phyloP scores from a whole-genome alignment of 345 rosid genomes.

The Mallotus nudiflorus region DNA sequence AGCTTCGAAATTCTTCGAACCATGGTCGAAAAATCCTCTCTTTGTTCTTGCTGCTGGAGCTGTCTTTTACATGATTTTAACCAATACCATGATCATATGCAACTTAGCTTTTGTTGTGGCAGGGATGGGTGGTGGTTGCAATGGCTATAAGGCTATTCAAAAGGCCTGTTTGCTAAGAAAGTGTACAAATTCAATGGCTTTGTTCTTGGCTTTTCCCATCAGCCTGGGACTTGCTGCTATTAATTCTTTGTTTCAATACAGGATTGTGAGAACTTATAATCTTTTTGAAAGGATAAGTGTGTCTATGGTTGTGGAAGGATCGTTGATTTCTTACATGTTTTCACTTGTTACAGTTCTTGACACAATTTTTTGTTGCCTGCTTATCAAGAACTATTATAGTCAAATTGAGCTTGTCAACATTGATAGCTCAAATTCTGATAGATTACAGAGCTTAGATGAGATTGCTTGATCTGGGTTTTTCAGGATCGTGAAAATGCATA shows the following conservation, averaged over 20 bases:
- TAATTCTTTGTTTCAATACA: conserved; percentile 34
- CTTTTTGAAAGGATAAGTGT: conserved; percentile 8
- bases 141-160: conserved; percentile 25
- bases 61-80: conserved; percentile 2
- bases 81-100: conserved; percentile 20
- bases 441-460: neutral
- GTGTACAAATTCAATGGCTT: conserved; percentile 18
- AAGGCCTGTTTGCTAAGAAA: conserved; percentile 29
- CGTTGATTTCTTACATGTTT: conserved; percentile 36
- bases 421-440: neutral
- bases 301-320: conserved; percentile 29
- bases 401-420: no score
- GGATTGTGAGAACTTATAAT: conserved; percentile 20
- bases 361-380: conserved; percentile 36
- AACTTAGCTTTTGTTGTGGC: conserved; percentile 41
- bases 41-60: neutral
- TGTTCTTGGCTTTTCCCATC: conserved; percentile 31
- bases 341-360: conserved; percentile 41
- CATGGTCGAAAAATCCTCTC: neutral
- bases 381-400: conserved; percentile 14
- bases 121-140: conserved; percentile 17
- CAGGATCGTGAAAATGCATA: neutral
- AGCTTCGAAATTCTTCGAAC: conserved; percentile 10
- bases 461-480: neutral
- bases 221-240: conserved; percentile 34